Base-by-base conservation (phyloP, 1,284 basidiomycete species). In the Trichosporon ovoides region DNA sequence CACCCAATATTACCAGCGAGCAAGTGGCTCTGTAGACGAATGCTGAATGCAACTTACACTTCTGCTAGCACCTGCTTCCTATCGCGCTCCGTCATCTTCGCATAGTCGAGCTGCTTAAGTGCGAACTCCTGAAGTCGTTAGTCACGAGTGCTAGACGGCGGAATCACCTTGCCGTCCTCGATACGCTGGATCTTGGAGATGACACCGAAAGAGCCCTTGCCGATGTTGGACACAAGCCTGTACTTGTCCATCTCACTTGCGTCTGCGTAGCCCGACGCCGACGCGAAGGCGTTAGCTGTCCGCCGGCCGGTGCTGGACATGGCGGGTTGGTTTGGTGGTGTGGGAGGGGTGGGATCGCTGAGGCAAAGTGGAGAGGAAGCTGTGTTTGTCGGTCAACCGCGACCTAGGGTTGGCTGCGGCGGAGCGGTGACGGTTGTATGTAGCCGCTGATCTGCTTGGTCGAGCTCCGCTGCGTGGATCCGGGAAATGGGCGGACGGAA, bases 121-220 rank as follows among this genome's bases (percentile, higher is more conserved):
- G 94, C 95, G 67, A 94, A 88, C 49, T 92, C 80, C 88, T 91
- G 65, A 6, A 18, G 24, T 12, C 11, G 40, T 43, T 51, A 46
- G 49, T 7, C 31, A 1, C 11, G 0, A 19, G 10, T 16, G 19
- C 9, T 7, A 7, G 19, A 28, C 1, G 1, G n/a, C 35, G 9
- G 18, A 31, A 87, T 67, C 66, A 93, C 91, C 74, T 85, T 72
- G 51, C 91, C 91, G 77, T 98, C 95, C 7, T 83, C 78, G 72
- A 89, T 88, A 66, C 94, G 80, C 63, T 85, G 81, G 18, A 97
- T 92, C 80, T 95, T 96, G 62, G 91, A 86, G 67, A 98, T 97
- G 65, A 95, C 88, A 2, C 95, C 94, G 80, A 98, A 98, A 11
- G 89, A 91, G n/a, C 94, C 94, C 67, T 93, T 95, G 7, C 95